phyloP scores from a whole-genome alignment of 192 early-diverging fungal genomes.

The Backusella liffmaniae region DNA sequence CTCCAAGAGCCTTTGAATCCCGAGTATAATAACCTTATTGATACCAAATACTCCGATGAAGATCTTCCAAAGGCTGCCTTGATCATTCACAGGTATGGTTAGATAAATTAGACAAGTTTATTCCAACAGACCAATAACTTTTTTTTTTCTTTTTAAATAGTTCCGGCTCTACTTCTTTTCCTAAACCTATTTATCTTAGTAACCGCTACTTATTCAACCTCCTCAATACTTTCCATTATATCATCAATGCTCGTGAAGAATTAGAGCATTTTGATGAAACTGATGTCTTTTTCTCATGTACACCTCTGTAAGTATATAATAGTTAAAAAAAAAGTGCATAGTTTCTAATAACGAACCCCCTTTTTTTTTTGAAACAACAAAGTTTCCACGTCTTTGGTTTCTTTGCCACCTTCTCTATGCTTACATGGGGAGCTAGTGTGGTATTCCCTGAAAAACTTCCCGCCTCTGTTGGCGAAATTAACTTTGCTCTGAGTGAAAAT shows the following conservation, averaged over 20 bases:
- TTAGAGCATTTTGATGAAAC: not conserved
- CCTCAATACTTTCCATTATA: not conserved
- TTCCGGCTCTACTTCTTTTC: constrained; percentile 18
- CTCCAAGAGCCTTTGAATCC: not conserved
- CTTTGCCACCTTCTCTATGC: not conserved
- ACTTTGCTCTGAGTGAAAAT: constrained; percentile 5
- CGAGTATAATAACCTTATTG: not conserved
- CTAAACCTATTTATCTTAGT: constrained; percentile 18
- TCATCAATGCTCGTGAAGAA: not conserved
- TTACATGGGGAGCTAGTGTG: not conserved
- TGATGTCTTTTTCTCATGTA: constrained; percentile 1
- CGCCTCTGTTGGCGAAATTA: not conserved
- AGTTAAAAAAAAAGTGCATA: not conserved
- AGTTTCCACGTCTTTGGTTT: not conserved
- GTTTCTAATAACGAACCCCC: not conserved
- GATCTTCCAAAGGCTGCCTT: not conserved
- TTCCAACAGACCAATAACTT: not conserved
- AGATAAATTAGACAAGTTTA: not conserved
- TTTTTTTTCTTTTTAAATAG: not conserved
- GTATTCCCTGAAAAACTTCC: constrained; percentile 1
- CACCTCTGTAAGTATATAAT: constrained; percentile 14
- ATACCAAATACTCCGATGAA: not conserved
- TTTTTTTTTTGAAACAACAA: not conserved
- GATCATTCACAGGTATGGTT: constrained; percentile 5
- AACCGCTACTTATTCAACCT: constrained; percentile 1